These are phyloP conservation scores for Kuraishia floccosa DNA, from an alignment of 805 yeast species.

Conservation along the genomic window DNA sequence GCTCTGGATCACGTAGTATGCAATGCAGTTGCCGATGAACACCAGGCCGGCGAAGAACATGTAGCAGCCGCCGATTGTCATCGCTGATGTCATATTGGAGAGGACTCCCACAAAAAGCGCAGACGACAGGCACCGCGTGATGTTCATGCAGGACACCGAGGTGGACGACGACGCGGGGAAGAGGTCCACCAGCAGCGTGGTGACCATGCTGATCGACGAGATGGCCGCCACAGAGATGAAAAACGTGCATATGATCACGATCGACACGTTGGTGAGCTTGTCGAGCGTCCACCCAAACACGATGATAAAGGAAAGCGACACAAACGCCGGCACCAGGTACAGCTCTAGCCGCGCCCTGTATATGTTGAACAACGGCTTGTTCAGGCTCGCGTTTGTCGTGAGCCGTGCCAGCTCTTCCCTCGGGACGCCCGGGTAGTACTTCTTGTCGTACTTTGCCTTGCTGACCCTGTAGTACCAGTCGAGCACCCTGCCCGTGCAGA, in stretches of 20 bases:
- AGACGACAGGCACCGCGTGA: slow-evolving; percentile 49
- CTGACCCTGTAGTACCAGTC: slow-evolving; percentile 32
- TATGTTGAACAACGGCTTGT: slow-evolving; percentile 31
- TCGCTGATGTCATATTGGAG: slow-evolving; percentile 33
- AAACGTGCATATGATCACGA: slow-evolving; percentile 42
- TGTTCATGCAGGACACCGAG: slow-evolving; percentile 53
- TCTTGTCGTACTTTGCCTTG: slow-evolving; percentile 17
- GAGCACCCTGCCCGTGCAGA: slow-evolving; percentile 40
- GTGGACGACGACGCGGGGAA: slow-evolving; percentile 56
- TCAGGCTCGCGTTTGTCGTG: slow-evolving; percentile 1
- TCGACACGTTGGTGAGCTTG: slow-evolving; percentile 27
- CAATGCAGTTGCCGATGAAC: background rate
- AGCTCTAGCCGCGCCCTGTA: slow-evolving; percentile 37
- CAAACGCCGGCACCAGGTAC: slow-evolving; percentile 24
- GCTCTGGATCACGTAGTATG: background rate
- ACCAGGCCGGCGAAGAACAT: slow-evolving; percentile 24
- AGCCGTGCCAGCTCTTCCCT: background rate
- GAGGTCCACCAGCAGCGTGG: slow-evolving; percentile 56
- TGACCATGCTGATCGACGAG: slow-evolving; percentile 37
- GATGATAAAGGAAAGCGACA: slow-evolving; percentile 26
- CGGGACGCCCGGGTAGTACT: slow-evolving; percentile 36
- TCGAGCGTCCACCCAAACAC: slow-evolving; percentile 60
- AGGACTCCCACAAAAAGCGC: slow-evolving; percentile 55
- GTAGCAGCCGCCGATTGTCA: slow-evolving; percentile 63
- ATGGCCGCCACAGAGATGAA: slow-evolving; percentile 41